Conservation (phyloP, 2,329 filamentous ascomycete genomes). For the Aschersonia sp. region DNA sequence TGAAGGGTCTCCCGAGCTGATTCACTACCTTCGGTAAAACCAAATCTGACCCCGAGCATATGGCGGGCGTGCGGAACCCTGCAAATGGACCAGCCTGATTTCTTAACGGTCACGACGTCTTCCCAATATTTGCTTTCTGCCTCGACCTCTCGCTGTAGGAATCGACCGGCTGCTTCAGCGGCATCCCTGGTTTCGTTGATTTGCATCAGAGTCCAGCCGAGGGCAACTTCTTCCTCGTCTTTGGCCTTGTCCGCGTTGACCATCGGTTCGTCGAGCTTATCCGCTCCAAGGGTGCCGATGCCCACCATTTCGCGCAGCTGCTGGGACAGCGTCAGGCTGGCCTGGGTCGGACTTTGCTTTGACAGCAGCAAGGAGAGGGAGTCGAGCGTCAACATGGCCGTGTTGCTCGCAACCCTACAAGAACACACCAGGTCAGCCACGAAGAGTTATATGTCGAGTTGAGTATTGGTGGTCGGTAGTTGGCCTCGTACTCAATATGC, state of each 20-base stretch:
- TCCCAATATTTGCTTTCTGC: constrained; percentile 83
- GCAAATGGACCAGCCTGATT: constrained; percentile 77
- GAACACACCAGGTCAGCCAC: background rate
- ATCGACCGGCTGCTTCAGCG: constrained; percentile 54
- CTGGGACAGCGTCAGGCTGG: constrained; percentile 54
- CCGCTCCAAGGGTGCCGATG: constrained; percentile 58
- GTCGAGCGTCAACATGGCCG: constrained; percentile 59
- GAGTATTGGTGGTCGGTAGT: constrained; percentile 1
- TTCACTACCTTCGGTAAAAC: constrained; percentile 57
- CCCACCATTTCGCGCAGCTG: constrained; percentile 57
- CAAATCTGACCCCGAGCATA: constrained; percentile 74
- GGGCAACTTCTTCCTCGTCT: constrained; percentile 41
- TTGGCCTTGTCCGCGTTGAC: constrained; percentile 37
- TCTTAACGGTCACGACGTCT: constrained; percentile 65
- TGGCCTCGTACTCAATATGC: constrained; percentile 37
- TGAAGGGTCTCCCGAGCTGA: background rate
- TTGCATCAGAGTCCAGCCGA: constrained; percentile 67
- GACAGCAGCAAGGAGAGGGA: constrained; percentile 72
- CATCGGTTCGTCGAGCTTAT: constrained; percentile 48
- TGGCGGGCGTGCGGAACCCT: constrained; percentile 59
- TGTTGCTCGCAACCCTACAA: constrained; percentile 28
- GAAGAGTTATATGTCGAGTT: background rate
- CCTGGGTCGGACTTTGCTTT: constrained; percentile 63
- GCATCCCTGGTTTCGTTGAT: constrained; percentile 63
- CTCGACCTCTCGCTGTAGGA: constrained; percentile 63